Evolutionary conservation across 2,329 filamentous ascomycete species (phyloP).

Genomic region (Didymella glomerata): DNA sequence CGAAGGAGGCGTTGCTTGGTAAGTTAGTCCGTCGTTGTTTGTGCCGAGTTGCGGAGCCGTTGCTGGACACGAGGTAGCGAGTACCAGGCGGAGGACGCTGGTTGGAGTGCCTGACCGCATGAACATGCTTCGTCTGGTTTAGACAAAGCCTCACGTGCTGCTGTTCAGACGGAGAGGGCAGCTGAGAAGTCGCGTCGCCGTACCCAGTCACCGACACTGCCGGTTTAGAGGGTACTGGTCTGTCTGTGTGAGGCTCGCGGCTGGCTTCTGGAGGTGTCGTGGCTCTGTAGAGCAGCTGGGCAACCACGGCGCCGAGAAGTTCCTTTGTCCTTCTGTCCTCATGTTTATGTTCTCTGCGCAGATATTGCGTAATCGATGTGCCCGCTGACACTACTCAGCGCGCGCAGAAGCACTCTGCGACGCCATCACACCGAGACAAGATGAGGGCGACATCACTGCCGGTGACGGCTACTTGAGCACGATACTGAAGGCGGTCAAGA

Average conservation of each 20-base stretch:
- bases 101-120: not conserved
- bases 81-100: not conserved
- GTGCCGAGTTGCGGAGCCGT: not conserved
- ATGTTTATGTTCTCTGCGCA: not conserved
- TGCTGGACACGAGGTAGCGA: not conserved
- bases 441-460: slow-evolving; percentile 31
- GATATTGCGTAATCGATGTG: not conserved
- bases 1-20: slow-evolving; percentile 53
- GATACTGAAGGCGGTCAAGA: slow-evolving; percentile 61
- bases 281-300: not conserved
- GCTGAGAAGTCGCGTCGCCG: not conserved
- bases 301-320: not conserved
- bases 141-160: not conserved
- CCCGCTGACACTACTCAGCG: slow-evolving; percentile 33
- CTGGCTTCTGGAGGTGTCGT: not conserved
- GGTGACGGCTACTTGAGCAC: slow-evolving; percentile 59
- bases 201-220: not conserved
- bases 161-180: not conserved
- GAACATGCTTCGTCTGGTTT: not conserved
- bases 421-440: slow-evolving; percentile 58
- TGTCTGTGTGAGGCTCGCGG: not conserved
- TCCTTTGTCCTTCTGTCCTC: not conserved
- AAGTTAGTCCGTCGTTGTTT: slow-evolving; percentile 10
- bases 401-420: slow-evolving; percentile 53
- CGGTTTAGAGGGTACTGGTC: not conserved